Base-by-base conservation (phyloP, 768 basidiomycete genomes). In the Phanerodontia chrysosporium region DNA sequence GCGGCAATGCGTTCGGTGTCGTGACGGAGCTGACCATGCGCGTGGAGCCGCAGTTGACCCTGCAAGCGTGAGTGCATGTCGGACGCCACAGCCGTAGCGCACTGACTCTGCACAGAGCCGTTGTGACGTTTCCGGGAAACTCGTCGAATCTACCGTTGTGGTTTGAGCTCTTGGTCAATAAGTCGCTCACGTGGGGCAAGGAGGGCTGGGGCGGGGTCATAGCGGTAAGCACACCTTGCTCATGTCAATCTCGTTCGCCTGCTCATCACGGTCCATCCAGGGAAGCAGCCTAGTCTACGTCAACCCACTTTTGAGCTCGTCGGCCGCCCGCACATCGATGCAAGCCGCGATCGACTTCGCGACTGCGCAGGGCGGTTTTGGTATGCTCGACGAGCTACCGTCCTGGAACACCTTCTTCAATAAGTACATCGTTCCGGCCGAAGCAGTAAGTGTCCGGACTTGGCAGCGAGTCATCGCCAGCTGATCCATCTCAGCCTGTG, bases 301-400 rank as follows among this genome's bases (percentile, higher is more conserved):
- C n/a, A 83, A 77, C 55, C 81, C 81, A 9, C 72, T 71, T 18
- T 63, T 78, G 0, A 68, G 62, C 30, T 65, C 68, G 32, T 70
- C 66, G 1, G 73, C 75, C 6, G 79, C 80, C 1, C 64, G 69
- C 21, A 64, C 45, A 28, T 80, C 80, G 30, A 72, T 81, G 71
- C 69, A 67, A 55, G 49, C 58, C 4, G 63, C 71, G 16, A 53
- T 66, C 10, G 69, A 72, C 54, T 74, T 67, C 58, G 67, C 66
- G n/a, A 28, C 58, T 0, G 57, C 66, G 4, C 69, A 70, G 22
- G 67, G 67, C 32, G 74, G 73, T 12, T 66, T 67, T 5, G 68
- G 64, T 18, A 55, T 68, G 13, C 63, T 77, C 52, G 67, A 73
- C 59, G 66, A 68, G 42, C 51, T 73, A 8, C 67, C 70, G 2